Percentiles rank a stretch among this genome's conserved stretches.
These are phyloP conservation scores for Zelopaecilomyces penicillatus DNA, from an alignment of 2,329 filamentous ascomycete genomes.

Conservation along the genomic window DNA sequence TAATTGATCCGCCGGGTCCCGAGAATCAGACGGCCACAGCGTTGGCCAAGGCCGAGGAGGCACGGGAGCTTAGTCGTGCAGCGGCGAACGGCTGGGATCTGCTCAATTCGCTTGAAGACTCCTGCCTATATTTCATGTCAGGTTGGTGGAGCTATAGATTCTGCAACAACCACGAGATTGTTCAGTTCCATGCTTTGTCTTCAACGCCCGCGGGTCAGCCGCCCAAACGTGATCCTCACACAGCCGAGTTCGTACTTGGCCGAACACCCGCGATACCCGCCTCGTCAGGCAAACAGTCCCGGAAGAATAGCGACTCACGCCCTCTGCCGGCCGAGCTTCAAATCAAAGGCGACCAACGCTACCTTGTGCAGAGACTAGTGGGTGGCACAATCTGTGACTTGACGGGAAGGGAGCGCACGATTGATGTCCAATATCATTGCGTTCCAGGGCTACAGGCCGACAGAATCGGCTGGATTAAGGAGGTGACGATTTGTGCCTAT, in stretches of 20 bases:
- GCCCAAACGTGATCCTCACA: slow-evolving; percentile 67
- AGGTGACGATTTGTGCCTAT: slow-evolving; percentile 83
- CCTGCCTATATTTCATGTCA: slow-evolving; percentile 72
- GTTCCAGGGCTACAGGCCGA: slow-evolving; percentile 64
- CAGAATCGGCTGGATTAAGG: slow-evolving; percentile 86
- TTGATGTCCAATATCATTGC: slow-evolving; percentile 78
- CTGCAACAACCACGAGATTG: slow-evolving; percentile 79
- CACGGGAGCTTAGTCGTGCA: slow-evolving; percentile 70
- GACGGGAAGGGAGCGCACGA: slow-evolving; percentile 69
- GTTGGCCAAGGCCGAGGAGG: slow-evolving; percentile 63
- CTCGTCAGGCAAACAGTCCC: slow-evolving; percentile 14
- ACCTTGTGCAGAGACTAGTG: slow-evolving; percentile 73
- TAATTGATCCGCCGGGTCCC: slow-evolving; percentile 48
- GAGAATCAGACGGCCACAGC: slow-evolving; percentile 60
- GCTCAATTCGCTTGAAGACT: slow-evolving; percentile 67
- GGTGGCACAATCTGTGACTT: slow-evolving; percentile 80
- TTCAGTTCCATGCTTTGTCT: slow-evolving; percentile 81
- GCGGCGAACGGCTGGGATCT: slow-evolving; percentile 73
- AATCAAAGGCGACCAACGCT: slow-evolving; percentile 74
- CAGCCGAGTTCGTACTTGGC: slow-evolving; percentile 70
- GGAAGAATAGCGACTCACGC: slow-evolving; percentile 16
- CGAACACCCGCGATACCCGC: slow-evolving; percentile 31
- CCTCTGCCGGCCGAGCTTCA: slow-evolving; percentile 56
- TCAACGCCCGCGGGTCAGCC: slow-evolving; percentile 58
- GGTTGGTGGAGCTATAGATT: slow-evolving; percentile 98